A percentile compares a stretch with the other conserved stretches of the same genome.
Evolutionary conservation across 2,329 filamentous ascomycete species (phyloP).

Genomic region (Botrytis deweyae): DNA sequence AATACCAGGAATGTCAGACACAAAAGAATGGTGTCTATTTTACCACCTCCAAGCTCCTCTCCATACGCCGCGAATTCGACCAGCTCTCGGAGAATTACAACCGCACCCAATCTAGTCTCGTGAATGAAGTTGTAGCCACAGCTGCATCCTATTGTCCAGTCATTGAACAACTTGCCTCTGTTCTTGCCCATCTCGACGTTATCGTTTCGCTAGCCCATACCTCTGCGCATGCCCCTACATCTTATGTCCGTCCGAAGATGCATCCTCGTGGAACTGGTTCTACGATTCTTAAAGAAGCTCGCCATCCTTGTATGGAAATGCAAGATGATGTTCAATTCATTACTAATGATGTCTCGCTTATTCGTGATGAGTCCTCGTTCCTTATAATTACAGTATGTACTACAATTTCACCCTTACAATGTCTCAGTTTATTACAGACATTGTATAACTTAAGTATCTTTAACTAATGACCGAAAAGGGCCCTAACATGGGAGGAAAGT

Average conservation of each 20-base stretch:
- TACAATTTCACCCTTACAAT: neutral
- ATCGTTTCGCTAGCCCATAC: slow-evolving; percentile 92
- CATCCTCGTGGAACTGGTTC: slow-evolving; percentile 84
- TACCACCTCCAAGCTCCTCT: slow-evolving; percentile 78
- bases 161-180: slow-evolving; percentile 80
- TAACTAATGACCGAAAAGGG: too few species aligned
- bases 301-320: slow-evolving; percentile 97
- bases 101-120: slow-evolving; percentile 85
- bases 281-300: slow-evolving; percentile 86
- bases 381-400: slow-evolving; percentile 43
- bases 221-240: slow-evolving; percentile 86
- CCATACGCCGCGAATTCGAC: slow-evolving; percentile 85
- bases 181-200: slow-evolving; percentile 91
- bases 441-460: too few species aligned
- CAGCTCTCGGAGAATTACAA: slow-evolving; percentile 94
- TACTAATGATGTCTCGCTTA: slow-evolving; percentile 88
- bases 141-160: slow-evolving; percentile 94
- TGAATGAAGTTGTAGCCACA: slow-evolving; percentile 88
- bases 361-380: slow-evolving; percentile 79
- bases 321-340: slow-evolving; percentile 99
- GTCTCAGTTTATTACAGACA: too few species aligned
- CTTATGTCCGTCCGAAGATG: slow-evolving; percentile 88
- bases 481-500: slow-evolving; percentile 99
- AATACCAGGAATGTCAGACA: slow-evolving; percentile 92
- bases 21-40: slow-evolving; percentile 99